phyloP scores from a whole-genome alignment of 768 basidiomycete species.

The Hydnomerulius pinastri region DNA sequence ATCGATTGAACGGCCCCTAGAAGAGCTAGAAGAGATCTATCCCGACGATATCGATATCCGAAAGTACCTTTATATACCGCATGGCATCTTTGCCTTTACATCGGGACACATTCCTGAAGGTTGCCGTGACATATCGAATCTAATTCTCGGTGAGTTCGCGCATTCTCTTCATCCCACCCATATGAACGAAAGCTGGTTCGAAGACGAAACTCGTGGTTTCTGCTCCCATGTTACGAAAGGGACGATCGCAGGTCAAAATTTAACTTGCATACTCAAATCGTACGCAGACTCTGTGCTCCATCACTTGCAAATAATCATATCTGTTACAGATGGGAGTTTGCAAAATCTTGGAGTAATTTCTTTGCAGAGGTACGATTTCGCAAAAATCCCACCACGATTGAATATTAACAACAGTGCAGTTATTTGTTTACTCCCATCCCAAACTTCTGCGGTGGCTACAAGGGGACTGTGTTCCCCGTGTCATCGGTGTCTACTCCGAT shows the following conservation, averaged over 20 bases:
- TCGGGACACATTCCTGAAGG: background rate
- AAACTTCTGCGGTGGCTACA: conserved; percentile 22
- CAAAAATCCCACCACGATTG: background rate
- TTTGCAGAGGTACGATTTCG: conserved; percentile 9
- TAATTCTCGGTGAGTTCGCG: background rate
- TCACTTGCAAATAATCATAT: background rate
- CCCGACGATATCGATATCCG: conserved; percentile 3
- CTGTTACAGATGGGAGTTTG: conserved; percentile 4
- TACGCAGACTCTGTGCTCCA: conserved; percentile 1
- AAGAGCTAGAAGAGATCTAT: conserved; percentile 7
- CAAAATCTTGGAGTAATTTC: conserved; percentile 2
- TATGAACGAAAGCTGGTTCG: background rate
- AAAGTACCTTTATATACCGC: conserved; percentile 9
- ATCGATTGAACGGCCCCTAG: background rate
- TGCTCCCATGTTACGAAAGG: background rate
- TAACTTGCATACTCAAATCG: conserved; percentile 17
- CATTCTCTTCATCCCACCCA: background rate
- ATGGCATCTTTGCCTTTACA: conserved; percentile 13
- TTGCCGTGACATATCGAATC: background rate
- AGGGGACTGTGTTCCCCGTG: conserved; percentile 16
- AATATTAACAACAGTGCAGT: background rate
- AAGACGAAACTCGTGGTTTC: background rate
- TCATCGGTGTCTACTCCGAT: conserved; percentile 16
- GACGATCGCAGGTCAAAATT: conserved; percentile 7
- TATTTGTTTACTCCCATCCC: conserved; percentile 17